Evolutionary conservation across 2,329 filamentous ascomycete species (phyloP).

Genomic region (Trichoderma citrinoviride): DNA sequence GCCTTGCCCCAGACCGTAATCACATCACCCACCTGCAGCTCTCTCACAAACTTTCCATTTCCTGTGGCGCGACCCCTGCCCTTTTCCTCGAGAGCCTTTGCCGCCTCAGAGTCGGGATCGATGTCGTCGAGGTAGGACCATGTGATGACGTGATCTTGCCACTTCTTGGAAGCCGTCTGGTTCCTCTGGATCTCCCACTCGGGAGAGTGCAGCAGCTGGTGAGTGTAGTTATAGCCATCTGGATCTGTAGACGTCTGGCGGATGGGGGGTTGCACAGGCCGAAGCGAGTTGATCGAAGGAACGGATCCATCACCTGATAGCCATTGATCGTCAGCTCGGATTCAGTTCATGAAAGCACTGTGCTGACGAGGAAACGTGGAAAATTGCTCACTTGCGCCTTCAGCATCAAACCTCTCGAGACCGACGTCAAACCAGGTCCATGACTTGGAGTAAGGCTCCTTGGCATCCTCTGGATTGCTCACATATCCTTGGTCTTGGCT

Average conservation of each 20-base stretch:
- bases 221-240: conserved; percentile 35
- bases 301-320: neutral
- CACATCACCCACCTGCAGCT: conserved; percentile 57
- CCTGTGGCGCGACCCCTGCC: conserved; percentile 53
- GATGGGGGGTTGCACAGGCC: conserved; percentile 37
- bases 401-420: conserved; percentile 52
- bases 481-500: conserved; percentile 61
- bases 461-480: conserved; percentile 24
- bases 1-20: conserved; percentile 61
- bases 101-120: conserved; percentile 42
- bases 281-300: conserved; percentile 36
- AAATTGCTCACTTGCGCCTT: conserved; percentile 19
- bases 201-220: conserved; percentile 36
- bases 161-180: conserved; percentile 35
- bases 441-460: conserved; percentile 42
- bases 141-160: conserved; percentile 46
- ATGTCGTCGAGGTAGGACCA: conserved; percentile 54
- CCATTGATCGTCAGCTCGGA: neutral
- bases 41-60: conserved; percentile 55
- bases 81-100: conserved; percentile 36
- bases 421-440: conserved; percentile 65
- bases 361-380: neutral
- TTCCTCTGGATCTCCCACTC: conserved; percentile 51
- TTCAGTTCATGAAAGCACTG: neutral
- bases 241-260: conserved; percentile 22